Evolutionary conservation across 768 basidiomycete genomes (phyloP).

Genomic region (Strobilomyces echinocephalus): DNA sequence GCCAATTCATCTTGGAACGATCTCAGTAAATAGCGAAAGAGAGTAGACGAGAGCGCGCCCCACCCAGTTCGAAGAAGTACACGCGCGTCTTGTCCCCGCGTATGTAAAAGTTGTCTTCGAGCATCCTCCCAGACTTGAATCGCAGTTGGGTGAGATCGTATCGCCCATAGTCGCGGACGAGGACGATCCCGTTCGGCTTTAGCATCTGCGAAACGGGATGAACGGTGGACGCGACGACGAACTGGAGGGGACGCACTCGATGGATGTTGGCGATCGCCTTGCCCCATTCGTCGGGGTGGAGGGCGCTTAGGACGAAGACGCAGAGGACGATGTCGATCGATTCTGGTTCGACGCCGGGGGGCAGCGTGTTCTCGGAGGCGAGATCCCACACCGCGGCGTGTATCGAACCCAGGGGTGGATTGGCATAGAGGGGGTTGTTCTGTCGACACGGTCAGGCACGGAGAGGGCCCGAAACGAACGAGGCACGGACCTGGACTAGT

Average conservation of each 20-base stretch:
- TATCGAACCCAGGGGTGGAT: slow-evolving; percentile 66
- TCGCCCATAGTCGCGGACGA: slow-evolving; percentile 92
- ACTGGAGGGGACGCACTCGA: slow-evolving; percentile 43
- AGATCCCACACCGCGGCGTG: slow-evolving; percentile 89
- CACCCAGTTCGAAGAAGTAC: slow-evolving; percentile 92
- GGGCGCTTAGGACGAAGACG: slow-evolving; percentile 89
- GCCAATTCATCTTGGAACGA: slow-evolving; percentile 63
- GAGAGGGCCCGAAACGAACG: neutral
- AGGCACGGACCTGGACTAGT: slow-evolving; percentile 67
- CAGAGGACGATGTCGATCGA: slow-evolving; percentile 88
- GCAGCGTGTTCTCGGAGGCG: slow-evolving; percentile 56
- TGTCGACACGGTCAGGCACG: slow-evolving; percentile 26
- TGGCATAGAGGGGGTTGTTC: slow-evolving; percentile 66
- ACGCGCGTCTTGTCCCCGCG: slow-evolving; percentile 96
- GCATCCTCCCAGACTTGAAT: slow-evolving; percentile 81
- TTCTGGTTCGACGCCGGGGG: slow-evolving; percentile 55
- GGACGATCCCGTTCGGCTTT: slow-evolving; percentile 79
- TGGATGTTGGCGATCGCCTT: slow-evolving; percentile 78
- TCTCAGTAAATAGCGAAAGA: neutral
- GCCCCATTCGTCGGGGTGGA: slow-evolving; percentile 91
- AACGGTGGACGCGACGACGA: neutral
- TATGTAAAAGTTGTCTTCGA: slow-evolving; percentile 94
- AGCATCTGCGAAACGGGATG: slow-evolving; percentile 57
- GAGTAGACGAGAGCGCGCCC: slow-evolving; percentile 1
- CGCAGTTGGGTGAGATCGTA: slow-evolving; percentile 92